Evolutionary conservation across 2,329 filamentous ascomycete species (phyloP).

Genomic region (Claviceps humidiphila): DNA sequence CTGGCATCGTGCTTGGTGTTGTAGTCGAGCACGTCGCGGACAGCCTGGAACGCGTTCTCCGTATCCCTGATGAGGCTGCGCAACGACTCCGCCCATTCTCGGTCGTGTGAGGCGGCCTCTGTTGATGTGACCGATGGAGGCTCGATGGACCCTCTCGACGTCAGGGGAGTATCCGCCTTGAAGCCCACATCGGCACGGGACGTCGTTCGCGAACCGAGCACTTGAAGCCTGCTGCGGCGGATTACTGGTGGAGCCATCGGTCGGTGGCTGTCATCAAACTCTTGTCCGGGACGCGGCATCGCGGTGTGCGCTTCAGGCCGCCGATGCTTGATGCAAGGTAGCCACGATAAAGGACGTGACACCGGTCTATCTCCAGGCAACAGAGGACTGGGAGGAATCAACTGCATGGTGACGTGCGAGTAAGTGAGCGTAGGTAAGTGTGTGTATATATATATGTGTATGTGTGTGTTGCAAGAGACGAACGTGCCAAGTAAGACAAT

Average conservation of each 20-base stretch:
- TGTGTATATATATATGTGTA: background rate
- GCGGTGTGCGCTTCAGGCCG: slow-evolving; percentile 11
- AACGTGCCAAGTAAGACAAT: no score
- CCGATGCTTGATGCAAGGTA: slow-evolving; percentile 11
- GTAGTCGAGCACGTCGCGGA: slow-evolving; percentile 27
- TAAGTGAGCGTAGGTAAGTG: background rate
- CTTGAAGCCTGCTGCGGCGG: background rate
- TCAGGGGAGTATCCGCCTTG: background rate
- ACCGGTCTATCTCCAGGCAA: background rate
- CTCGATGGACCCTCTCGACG: background rate
- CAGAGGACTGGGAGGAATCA: no score
- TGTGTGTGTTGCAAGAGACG: background rate
- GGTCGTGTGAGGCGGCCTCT: background rate
- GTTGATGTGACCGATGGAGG: background rate
- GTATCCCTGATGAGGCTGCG: slow-evolving; percentile 35
- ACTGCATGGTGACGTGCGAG: background rate
- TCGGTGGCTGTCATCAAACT: slow-evolving; percentile 23
- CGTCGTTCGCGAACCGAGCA: background rate
- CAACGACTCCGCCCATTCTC: slow-evolving; percentile 23
- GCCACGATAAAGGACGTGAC: slow-evolving; percentile 9
- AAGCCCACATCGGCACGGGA: background rate
- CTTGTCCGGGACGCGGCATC: slow-evolving; percentile 15
- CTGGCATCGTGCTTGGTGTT: slow-evolving; percentile 16
- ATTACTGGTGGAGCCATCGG: background rate
- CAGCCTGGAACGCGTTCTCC: slow-evolving; percentile 35